Base-by-base conservation (phyloP, 202 grass and related monocot species). In the Setaria italica region DNA sequence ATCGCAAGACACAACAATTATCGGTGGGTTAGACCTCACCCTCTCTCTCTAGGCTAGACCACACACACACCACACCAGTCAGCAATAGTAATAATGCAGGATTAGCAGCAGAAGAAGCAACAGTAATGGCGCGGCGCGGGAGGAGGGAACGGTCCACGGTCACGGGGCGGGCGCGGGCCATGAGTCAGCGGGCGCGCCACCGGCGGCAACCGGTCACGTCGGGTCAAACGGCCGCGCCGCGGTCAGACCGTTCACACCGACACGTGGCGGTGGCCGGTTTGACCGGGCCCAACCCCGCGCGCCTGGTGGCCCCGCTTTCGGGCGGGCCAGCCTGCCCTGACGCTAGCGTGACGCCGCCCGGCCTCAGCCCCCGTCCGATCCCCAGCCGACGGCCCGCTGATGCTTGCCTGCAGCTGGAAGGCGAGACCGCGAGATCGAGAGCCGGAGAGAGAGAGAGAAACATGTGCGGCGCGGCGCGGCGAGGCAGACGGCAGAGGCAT, bases 141-240 rank as follows among this genome's bases (percentile, higher is more conserved):
- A 34, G 0, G 67, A 70, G 37, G 51, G 71, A 79, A 35, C 25
- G 72, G 72, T 86, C 84, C 70, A 84, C 88, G 87, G 64, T 87
- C 84, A 88, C 67, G 70, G 72, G 57, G 8, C 6, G 21, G 6
- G 20, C 9, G 4, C 11, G 81, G 17, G 20, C 55, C 7, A 48
- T 71, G 72, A 86, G 87, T 94, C 90, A 94, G 90, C 87, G 92
- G 60, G 47, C 72, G 74, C 79, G 43, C 48, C 80, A 87, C 85
- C 57, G 92, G 82, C 50, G 37, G 82, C 34, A 86, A 74, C 78
- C 87, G 41, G 85, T 90, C 74, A 63, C 74, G 1, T 5, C 33
- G 17, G 72, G 81, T 80, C 89, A 90, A 76, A 65, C 16, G 13
- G 53, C 62, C 20, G 81, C 56, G 63, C 82, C 6, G 6, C 20